A percentile compares a stretch with the other conserved stretches of the same genome.
phyloP scores from a whole-genome alignment of 176 grass and related monocot genomes.

The Rhynchospora tenuis region DNA sequence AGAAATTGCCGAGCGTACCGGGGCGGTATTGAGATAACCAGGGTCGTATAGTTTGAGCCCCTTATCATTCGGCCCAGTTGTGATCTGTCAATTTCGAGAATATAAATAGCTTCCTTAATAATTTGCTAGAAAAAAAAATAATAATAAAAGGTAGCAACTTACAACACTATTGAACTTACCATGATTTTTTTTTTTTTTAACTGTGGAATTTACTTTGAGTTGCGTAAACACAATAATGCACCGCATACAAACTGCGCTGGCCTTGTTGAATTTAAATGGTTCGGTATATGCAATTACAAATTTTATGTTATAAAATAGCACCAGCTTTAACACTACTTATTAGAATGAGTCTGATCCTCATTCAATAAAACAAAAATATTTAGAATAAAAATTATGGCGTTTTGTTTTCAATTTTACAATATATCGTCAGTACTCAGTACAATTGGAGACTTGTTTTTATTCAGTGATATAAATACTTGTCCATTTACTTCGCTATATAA shows the following conservation, averaged over 20 bases:
- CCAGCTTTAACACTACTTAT: not conserved
- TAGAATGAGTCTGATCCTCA: not conserved
- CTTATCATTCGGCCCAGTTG: conserved; percentile 58
- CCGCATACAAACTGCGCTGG: not conserved
- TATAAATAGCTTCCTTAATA: not conserved
- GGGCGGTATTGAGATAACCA: conserved; percentile 90
- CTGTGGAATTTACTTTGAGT: not conserved
- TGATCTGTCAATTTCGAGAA: conserved; percentile 46
- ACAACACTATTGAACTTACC: not conserved
- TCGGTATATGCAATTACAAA: not conserved
- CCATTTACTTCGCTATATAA: not conserved
- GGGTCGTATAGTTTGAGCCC: conserved; percentile 94
- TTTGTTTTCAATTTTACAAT: no score
- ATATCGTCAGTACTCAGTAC: no score
- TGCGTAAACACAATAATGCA: not conserved
- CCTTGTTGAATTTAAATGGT: not conserved
- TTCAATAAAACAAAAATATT: not conserved
- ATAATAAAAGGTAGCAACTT: not conserved
- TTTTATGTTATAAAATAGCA: not conserved
- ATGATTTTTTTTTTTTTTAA: not conserved
- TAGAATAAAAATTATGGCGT: no score
- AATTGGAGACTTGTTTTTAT: not conserved
- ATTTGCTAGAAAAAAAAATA: conserved; percentile 1
- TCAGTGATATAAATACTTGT: not conserved
- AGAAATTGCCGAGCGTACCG: conserved; percentile 72